Base-by-base conservation (phyloP, 2,329 filamentous ascomycete genomes). In the Drechslerella stenobrocha region DNA sequence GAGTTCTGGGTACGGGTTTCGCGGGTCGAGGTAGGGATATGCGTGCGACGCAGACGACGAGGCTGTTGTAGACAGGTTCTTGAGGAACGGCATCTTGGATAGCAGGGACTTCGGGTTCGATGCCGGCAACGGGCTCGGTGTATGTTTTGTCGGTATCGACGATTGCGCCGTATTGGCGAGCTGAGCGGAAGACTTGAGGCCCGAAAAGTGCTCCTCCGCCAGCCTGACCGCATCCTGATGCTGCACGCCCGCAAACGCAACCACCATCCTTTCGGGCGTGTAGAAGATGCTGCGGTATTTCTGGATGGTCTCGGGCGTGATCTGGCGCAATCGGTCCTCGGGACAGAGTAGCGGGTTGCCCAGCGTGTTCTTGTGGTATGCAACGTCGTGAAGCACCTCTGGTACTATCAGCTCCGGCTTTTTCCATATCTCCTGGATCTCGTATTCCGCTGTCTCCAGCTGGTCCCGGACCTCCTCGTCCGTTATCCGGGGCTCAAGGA, bases 341-440 rank as follows among this genome's bases (percentile, higher is more conserved):
- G 93, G 93, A 75, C 93, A 98, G 51, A 98, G 79, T 71, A 98
- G 77, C 2, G 93, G 93, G 77, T 97, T 95, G 34, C 93, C 93
- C 9, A 98, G 81, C 0, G 93, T 97, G 78, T 98, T 97, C 75
- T 93, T 88, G 79, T 90, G 93, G 78, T 89, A 98, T 1, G 91
- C 93, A 7, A 93, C 90, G 80, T 91, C 93, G 77, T 98, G 93
- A 34, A 97, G 87, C 72, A 98, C 79, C 78, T 98, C 93, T 0
- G 93, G 93, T 67, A 98, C 80, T 72, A 98, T 97, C 58, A 98
- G 83, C 74, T 97, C 92, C 0, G 93, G 91, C 81, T 95, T 97
- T 73, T 87, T 87, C 93, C 93, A 98, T 59, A 98, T 97, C 80
- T 97, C 93, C 22, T 85, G 85, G 76, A 98, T 93, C 78, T 98